Evolutionary conservation across 2,329 filamentous ascomycete genomes (phyloP), one percentile per base, ranked within the genome.

Genomic region (Cordyceps cateniannulata): DNA sequence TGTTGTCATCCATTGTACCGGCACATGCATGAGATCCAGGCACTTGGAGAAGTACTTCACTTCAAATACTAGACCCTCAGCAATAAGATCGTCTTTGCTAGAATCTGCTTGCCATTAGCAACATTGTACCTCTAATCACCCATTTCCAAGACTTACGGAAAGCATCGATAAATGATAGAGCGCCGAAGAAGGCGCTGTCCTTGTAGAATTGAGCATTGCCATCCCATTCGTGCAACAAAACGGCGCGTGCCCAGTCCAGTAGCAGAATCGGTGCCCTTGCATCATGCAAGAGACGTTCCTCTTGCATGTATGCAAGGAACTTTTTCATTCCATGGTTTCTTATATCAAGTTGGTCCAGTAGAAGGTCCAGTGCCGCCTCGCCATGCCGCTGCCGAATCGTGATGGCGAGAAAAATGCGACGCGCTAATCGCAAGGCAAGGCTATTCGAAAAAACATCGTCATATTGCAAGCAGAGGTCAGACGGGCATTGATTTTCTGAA

Each of bases 151-250:
- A 80, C 85, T 81, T 79, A 88, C 90, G 87, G 71, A 96, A 82
- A 25, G 85, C 82, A 32, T 84, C 79, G 51, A 96, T 83, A 32
- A 96, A 81, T 52, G 87, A 85, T 45, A 97, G 75, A 8, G 91
- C 91, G 57, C 90, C 89, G 16, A 90, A 90, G 63, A 92, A 87
- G 16, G 88, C 80, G 32, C 87, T 85, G 67, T 89, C 87, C 59
- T 83, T 85, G 2, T 85, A 78, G 56, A 96, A 82, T 48, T 87
- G 82, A 1, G 89, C 82, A 59, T 84, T 84, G 0, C 91, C 90
- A 68, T 93, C 83, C 93, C 93, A 97, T 63, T 90, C 85, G 60
- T 86, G 85, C 49, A 96, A 75, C 68, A 96, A 83, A 1, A 95
- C 81, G 0, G 87, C 86, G 62, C 89, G 81, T 22, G 88, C 83